Conservation (phyloP, 306 rosid genomes). For the Mucuna pruriens region DNA sequence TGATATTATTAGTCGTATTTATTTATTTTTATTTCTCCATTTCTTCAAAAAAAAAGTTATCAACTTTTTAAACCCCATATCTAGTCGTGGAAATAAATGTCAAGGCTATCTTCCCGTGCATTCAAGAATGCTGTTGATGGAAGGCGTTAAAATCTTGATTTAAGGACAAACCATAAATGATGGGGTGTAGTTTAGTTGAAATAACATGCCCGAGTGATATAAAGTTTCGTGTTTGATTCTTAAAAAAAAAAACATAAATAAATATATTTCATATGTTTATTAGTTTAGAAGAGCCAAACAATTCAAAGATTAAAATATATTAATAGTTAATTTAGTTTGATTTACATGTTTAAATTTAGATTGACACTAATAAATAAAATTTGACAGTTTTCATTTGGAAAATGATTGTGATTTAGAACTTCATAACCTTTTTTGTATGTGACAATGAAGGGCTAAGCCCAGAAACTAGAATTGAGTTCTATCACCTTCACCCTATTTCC, state of each 20-base stretch:
- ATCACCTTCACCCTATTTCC: too few species aligned
- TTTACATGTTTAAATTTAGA: neutral
- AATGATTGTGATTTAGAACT: neutral
- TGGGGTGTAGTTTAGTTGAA: too few species aligned
- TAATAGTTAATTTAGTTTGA: neutral
- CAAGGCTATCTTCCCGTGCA: neutral
- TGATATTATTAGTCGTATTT: too few species aligned
- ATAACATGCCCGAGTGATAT: too few species aligned
- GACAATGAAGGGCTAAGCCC: neutral
- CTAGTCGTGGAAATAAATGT: too few species aligned
- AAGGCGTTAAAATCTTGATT: neutral
- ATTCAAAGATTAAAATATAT: neutral
- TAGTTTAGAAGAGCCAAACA: neutral
- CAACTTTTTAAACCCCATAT: neutral
- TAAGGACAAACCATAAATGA: neutral
- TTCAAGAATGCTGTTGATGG: neutral
- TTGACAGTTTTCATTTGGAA: neutral
- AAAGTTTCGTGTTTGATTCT: too few species aligned
- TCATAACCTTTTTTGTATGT: neutral
- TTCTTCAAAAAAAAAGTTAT: neutral
- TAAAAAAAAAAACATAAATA: too few species aligned
- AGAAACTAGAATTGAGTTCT: too few species aligned
- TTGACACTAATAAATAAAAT: neutral
- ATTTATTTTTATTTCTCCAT: too few species aligned
- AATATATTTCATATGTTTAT: neutral